Evolutionary conservation across 805 yeast species (phyloP).

Genomic region (Komagataella pseudopastoris): DNA sequence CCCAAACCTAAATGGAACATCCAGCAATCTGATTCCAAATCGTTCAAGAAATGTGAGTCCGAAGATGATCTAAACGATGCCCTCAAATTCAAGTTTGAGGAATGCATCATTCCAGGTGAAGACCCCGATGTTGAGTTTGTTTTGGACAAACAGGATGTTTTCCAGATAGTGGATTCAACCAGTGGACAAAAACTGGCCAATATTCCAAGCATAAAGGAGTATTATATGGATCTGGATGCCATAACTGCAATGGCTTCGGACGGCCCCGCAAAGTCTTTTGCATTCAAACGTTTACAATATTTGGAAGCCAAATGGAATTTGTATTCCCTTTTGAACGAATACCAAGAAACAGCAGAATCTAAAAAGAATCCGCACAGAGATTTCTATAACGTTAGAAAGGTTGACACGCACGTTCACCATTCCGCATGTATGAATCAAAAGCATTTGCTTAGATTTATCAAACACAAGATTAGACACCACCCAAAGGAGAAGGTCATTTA

Average conservation of each 20-base stretch:
- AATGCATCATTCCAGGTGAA: conserved; percentile 39
- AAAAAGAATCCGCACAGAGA: conserved; percentile 95
- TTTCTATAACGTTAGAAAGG: conserved; percentile 91
- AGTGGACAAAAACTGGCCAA: conserved; percentile 27
- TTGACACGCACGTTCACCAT: conserved; percentile 97
- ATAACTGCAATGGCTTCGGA: conserved; percentile 70
- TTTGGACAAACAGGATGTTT: conserved; percentile 54
- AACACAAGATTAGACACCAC: conserved; percentile 77
- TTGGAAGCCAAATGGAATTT: conserved; percentile 95
- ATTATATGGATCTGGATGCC: conserved; percentile 68
- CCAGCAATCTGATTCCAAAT: conserved; percentile 24
- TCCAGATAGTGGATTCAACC: conserved; percentile 24
- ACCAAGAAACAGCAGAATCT: conserved; percentile 81
- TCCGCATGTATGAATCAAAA: conserved; percentile 99
- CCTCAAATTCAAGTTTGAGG: conserved; percentile 40
- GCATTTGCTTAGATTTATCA: conserved; percentile 86
- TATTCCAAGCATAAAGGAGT: conserved; percentile 80
- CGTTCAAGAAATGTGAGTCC: conserved; percentile 9
- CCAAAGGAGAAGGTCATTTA: conserved; percentile 85
- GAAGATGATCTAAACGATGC: conserved; percentile 22
- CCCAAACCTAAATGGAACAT: conserved; percentile 81
- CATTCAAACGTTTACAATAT: conserved; percentile 85
- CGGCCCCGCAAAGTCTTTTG: conserved; percentile 95
- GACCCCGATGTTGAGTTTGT: conserved; percentile 26
- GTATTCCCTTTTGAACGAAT: conserved; percentile 78